Conservation (phyloP, 108 stramenopile species). For the Pseudonitzschia pungens region DNA sequence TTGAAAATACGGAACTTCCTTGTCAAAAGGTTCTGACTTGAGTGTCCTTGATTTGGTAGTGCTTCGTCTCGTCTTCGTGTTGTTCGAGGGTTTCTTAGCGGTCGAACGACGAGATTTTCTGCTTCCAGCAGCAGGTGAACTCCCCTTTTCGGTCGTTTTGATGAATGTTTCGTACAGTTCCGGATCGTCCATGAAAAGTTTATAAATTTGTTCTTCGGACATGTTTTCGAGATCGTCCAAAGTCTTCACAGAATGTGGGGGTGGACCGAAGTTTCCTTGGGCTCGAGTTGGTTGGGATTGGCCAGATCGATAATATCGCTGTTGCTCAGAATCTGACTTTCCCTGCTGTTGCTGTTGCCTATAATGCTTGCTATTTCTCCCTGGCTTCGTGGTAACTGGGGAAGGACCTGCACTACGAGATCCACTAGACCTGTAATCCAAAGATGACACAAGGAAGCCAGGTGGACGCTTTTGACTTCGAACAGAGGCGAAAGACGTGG, state of each 20-base stretch:
- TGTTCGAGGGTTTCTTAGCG: conserved; percentile 4
- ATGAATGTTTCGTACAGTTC: conserved; percentile 23
- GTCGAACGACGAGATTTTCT: conserved; percentile 2
- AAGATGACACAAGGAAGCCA: conserved; percentile 14
- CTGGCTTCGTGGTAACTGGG: conserved; percentile 23
- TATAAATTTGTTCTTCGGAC: conserved; percentile 37
- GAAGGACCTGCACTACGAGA: neutral
- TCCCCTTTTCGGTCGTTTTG: conserved; percentile 9
- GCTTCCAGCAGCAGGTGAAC: neutral
- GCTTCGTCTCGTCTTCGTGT: neutral
- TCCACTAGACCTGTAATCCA: conserved; percentile 17
- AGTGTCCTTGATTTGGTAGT: neutral
- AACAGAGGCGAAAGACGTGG: conserved; percentile 4
- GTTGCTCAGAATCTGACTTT: conserved; percentile 20
- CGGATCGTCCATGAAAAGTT: conserved; percentile 44
- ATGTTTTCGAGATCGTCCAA: conserved; percentile 38
- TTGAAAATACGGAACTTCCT: conserved; percentile 42
- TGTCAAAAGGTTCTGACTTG: conserved; percentile 16
- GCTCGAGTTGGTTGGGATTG: conserved; percentile 27
- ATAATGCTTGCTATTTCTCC: conserved; percentile 6
- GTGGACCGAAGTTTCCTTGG: conserved; percentile 32
- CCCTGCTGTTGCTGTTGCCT: conserved; percentile 9
- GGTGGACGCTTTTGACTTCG: conserved; percentile 12
- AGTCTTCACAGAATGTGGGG: conserved; percentile 23
- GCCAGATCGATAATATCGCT: neutral